A percentile compares a stretch with the other conserved stretches of the same genome.
These are phyloP conservation scores for Dorcoceras hygrometricum DNA, from an alignment of 257 asterid genomes.

Conservation along the genomic window DNA sequence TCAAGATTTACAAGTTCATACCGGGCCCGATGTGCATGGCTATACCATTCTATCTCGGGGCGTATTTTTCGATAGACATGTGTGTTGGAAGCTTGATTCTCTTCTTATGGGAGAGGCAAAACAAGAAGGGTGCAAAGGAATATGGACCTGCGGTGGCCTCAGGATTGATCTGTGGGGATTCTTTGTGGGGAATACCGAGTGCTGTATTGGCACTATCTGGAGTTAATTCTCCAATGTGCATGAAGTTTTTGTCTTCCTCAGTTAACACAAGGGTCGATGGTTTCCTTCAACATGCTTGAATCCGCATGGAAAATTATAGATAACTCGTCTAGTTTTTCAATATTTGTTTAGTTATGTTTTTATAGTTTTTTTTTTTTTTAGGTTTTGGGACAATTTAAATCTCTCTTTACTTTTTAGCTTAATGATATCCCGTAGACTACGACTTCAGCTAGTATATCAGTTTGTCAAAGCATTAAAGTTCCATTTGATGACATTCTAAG, in stretches of 20 bases:
- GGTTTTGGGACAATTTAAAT: too few relatives aligned
- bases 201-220: conserved; percentile 56
- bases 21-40: conserved; percentile 93
- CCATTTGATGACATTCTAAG: too few relatives aligned
- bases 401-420: too few relatives aligned
- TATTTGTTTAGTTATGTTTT: too few relatives aligned
- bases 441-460: too few relatives aligned
- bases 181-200: conserved; percentile 71
- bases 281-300: too few relatives aligned
- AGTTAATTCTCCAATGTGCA: conserved; percentile 58
- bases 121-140: conserved; percentile 36
- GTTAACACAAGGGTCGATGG: conserved; percentile 22
- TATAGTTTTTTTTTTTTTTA: too few relatives aligned
- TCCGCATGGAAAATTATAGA: too few relatives aligned
- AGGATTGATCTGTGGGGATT: conserved; percentile 74
- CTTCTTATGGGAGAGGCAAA: conserved; percentile 34
- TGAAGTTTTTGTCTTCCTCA: conserved; percentile 44
- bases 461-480: too few relatives aligned
- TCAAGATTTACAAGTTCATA: conserved; percentile 45
- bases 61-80: conserved; percentile 72
- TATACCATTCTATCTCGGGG: conserved; percentile 66
- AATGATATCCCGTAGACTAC: too few relatives aligned
- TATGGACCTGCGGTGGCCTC: conserved; percentile 65
- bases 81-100: conserved; percentile 72
- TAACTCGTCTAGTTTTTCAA: too few relatives aligned